phyloP scores from a whole-genome alignment of 805 yeast genomes.

The Maudiozyma bulderi region DNA sequence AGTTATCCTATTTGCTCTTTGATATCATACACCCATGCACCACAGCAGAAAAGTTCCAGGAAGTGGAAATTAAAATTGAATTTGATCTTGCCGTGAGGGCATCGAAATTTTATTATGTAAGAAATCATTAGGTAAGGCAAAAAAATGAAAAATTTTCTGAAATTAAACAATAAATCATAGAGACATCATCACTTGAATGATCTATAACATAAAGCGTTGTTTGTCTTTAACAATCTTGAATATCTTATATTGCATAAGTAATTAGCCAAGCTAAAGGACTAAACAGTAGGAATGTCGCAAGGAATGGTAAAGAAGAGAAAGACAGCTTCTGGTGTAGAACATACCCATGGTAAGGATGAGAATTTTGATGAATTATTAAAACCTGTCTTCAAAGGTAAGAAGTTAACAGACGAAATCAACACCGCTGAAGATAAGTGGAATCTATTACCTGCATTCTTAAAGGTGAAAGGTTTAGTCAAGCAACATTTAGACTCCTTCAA shows the following conservation, averaged over 20 bases:
- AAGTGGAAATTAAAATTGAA: background rate
- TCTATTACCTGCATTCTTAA: conserved; percentile 85
- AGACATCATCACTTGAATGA: background rate
- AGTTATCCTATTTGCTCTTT: too few relatives aligned
- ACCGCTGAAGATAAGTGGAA: conserved; percentile 98
- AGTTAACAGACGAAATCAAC: conserved; percentile 73
- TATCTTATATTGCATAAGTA: background rate
- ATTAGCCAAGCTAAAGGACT: background rate
- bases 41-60: background rate
- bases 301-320: conserved; percentile 6
- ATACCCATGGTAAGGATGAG: conserved; percentile 34
- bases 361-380: conserved; percentile 67
- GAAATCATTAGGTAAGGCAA: background rate
- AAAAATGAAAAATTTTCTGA: background rate
- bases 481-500: conserved; percentile 98
- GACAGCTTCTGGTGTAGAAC: conserved; percentile 4
- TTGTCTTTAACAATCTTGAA: too few relatives aligned
- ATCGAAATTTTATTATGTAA: background rate
- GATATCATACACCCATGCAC: background rate
- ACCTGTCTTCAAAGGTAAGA: conserved; percentile 79
- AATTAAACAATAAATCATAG: background rate
- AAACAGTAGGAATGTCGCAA: conserved; percentile 2
- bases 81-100: background rate
- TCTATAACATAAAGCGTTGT: too few relatives aligned
- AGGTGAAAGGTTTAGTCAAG: conserved; percentile 91